Base-by-base conservation (phyloP, 129 eudicot species). In the Erigeron canadensis region DNA sequence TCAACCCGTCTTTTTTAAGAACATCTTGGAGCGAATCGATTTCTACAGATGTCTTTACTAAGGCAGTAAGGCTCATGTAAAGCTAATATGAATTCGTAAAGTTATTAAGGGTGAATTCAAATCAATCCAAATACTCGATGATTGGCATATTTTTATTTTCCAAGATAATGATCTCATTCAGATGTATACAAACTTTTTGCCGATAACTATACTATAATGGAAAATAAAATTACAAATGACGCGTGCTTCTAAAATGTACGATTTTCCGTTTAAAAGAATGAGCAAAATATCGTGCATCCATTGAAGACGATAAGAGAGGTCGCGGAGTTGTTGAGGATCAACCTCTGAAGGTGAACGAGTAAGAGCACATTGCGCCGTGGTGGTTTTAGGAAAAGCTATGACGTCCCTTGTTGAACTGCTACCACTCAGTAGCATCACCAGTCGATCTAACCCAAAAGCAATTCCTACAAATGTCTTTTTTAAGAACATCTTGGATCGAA, bases 261-360 rank as follows among this genome's bases (percentile, higher is more conserved):
- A 8, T 46, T 63, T 37, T 43, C 9, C n/a, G 41, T 53, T 17
- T 12, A 43, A 10, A 21, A 4, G n/a, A n/a, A n/a, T n/a, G n/a
- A 72, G 39, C 38, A 71, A 63, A 63, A 54, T 3, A 5, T 18
- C 22, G 7, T 21, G 18, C 23, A 21, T 59, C 63, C 77, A 73
- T 16, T 70, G 64, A 45, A 67, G 51, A 58, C 72, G 75, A 37
- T 75, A 79, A 1, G 91, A 75, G 17, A 95, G 91, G 76, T 90
- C 99, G 69, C 73, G 80, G 13, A 95, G 89, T 82, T 90, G 99
- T 71, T 84, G 97, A 2, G 95, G 85, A 80, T 95, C 99, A 8
- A 95, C 99, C 76, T 77, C 89, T 8, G 99, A 95, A n/a, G 99
- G 99, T 21, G 99, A 78, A 45, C 73, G 91, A 46, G 99, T 95